phyloP scores from a whole-genome alignment of 2,329 filamentous ascomycete species.

The Periconia macrospinosa region DNA sequence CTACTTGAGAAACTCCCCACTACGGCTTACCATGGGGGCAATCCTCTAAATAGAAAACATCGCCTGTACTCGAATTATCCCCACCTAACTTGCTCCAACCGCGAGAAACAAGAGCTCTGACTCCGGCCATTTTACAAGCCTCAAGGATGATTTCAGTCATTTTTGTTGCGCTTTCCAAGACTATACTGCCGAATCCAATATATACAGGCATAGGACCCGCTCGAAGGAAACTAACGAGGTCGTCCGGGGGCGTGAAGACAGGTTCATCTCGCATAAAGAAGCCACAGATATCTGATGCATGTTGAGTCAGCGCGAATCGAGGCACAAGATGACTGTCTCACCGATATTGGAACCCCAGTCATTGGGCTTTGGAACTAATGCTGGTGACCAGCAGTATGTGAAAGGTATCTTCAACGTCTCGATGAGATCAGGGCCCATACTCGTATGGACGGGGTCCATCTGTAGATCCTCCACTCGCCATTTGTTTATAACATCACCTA shows the following conservation, averaged over 20 bases:
- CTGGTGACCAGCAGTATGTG: constrained; percentile 53
- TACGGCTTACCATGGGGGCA: constrained; percentile 43
- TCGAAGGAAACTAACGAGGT: constrained; percentile 47
- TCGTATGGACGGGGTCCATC: constrained; percentile 43
- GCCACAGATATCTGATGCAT: constrained; percentile 37
- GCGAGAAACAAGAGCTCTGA: constrained; percentile 55
- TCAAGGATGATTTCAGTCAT: constrained; percentile 49
- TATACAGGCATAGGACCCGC: constrained; percentile 56
- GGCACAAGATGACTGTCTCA: constrained; percentile 21
- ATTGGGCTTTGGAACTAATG: constrained; percentile 28
- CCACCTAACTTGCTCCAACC: constrained; percentile 52
- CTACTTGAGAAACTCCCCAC: too few relatives aligned
- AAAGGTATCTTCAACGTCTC: constrained; percentile 44
- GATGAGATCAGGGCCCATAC: constrained; percentile 41
- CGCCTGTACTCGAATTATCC: constrained; percentile 21
- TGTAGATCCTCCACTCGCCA: constrained; percentile 44
- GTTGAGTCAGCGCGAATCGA: not conserved
- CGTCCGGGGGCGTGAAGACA: constrained; percentile 42
- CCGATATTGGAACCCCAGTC: constrained; percentile 20
- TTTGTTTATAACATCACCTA: constrained; percentile 49
- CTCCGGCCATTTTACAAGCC: constrained; percentile 39
- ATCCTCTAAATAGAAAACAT: constrained; percentile 55
- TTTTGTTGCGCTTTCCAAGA: constrained; percentile 53
- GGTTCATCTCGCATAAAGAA: constrained; percentile 45
- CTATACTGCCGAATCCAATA: constrained; percentile 59